Conservation (phyloP, 345 rosid genomes). For the Physaria fendleri region DNA sequence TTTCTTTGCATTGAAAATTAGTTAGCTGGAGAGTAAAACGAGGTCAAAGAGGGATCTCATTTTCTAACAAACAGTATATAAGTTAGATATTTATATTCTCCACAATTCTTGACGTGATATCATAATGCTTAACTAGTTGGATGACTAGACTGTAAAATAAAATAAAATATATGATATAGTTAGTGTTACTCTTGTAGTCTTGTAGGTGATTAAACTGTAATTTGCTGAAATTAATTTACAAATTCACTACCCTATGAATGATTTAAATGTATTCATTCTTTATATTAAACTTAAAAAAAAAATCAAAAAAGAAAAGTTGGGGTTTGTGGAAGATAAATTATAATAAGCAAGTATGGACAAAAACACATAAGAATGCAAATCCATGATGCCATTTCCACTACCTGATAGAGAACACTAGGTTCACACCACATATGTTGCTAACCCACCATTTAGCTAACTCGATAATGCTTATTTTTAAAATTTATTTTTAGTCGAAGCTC, state of each 20-base stretch:
- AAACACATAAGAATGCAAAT: not conserved
- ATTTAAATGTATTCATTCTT: not conserved
- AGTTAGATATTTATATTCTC: not conserved
- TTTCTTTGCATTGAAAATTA: too few relatives aligned
- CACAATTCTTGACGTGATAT: not conserved
- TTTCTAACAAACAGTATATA: too few relatives aligned
- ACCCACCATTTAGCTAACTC: not conserved
- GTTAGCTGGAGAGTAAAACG: too few relatives aligned
- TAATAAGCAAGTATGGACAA: not conserved
- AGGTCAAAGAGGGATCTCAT: too few relatives aligned
- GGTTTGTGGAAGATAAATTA: not conserved
- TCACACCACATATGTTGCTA: not conserved
- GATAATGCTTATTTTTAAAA: not conserved
- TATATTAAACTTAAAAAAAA: not conserved
- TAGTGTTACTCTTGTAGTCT: not conserved
- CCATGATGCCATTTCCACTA: constrained; percentile 21
- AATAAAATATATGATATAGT: not conserved
- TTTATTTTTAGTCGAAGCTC: not conserved
- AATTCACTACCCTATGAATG: not conserved
- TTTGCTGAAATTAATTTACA: too few relatives aligned
- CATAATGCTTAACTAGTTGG: not conserved
- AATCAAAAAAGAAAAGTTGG: not conserved
- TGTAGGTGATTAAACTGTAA: not conserved
- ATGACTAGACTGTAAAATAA: not conserved
- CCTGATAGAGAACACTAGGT: not conserved